Conservation (phyloP, 305 asterid genomes). For the Fraxinus nigra region DNA sequence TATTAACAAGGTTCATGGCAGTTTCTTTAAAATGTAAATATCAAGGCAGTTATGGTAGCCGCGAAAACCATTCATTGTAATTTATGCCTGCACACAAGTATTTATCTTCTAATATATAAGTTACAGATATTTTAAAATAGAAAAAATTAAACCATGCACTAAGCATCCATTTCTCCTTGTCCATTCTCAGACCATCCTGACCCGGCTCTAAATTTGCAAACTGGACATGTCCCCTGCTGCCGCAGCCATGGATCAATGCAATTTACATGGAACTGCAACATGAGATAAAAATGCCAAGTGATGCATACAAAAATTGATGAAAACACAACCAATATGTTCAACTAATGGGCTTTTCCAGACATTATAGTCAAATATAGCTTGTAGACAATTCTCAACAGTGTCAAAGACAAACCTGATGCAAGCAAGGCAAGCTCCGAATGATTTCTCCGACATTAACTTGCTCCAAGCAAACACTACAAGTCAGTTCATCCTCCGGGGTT, state of each 20-base stretch:
- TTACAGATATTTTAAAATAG: background rate
- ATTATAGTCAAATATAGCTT: background rate
- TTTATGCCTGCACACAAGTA: background rate
- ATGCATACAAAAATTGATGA: background rate
- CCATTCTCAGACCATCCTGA: constrained; percentile 58
- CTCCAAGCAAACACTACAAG: constrained; percentile 98
- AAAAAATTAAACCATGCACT: constrained; percentile 55
- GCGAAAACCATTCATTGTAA: background rate
- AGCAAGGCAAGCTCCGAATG: constrained; percentile 93
- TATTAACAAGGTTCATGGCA: background rate
- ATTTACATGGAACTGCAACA: constrained; percentile 78
- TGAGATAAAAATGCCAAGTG: background rate
- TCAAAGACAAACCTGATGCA: constrained; percentile 71
- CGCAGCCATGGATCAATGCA: constrained; percentile 97
- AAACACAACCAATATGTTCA: background rate
- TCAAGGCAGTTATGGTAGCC: background rate
- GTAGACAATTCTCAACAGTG: background rate
- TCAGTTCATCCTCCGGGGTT: constrained; percentile 72
- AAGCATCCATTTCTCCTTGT: constrained; percentile 57
- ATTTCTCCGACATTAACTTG: constrained; percentile 84
- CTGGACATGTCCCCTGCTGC: constrained; percentile 97
- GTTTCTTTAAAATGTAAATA: background rate
- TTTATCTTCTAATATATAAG: background rate
- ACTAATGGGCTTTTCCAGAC: background rate
- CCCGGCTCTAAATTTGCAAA: constrained; percentile 81